Evolutionary conservation across 2,329 filamentous ascomycete genomes (phyloP).

Genomic region (Lecanosticta acicola): DNA sequence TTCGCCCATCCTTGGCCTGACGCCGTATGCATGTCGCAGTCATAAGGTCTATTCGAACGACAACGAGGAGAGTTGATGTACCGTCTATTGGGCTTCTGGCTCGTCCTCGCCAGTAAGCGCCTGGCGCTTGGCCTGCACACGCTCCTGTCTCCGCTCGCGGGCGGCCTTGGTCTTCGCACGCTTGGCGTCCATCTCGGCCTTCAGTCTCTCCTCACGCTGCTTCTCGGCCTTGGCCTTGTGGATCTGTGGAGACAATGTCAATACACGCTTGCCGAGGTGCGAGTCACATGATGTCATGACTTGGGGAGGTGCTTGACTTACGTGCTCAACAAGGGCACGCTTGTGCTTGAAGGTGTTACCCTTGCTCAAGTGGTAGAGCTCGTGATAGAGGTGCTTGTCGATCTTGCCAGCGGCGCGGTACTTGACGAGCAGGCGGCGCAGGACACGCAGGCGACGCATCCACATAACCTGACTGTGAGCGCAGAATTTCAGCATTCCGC

Average conservation of each 20-base stretch:
- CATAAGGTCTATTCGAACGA: constrained; percentile 14
- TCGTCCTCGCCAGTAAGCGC: constrained; percentile 68
- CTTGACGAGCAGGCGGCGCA: constrained; percentile 98
- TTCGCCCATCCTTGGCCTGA: constrained; percentile 21
- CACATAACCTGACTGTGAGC: constrained; percentile 81
- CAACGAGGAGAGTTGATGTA: constrained; percentile 3
- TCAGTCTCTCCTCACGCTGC: constrained; percentile 87
- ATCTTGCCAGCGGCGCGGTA: constrained; percentile 99
- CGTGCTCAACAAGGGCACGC: constrained; percentile 98
- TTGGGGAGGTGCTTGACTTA: constrained; percentile 54
- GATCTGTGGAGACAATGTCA: constrained; percentile 57
- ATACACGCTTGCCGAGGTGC: constrained; percentile 7
- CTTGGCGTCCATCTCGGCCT: constrained; percentile 99
- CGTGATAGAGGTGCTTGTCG: constrained; percentile 99
- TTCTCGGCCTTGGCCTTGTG: constrained; percentile 99
- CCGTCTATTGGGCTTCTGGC: constrained; percentile 21
- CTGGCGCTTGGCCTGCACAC: constrained; percentile 82
- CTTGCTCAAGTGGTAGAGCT: constrained; percentile 99
- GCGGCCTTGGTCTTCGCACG: constrained; percentile 99
- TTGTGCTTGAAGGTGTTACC: constrained; percentile 99
- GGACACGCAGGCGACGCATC: constrained; percentile 99
- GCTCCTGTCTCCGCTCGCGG: constrained; percentile 95
- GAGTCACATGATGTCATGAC: constrained; percentile 32
- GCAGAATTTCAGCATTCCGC: constrained; percentile 27
- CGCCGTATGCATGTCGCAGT: constrained; percentile 18